Base-by-base conservation (phyloP, 495 filamentous ascomycete genomes). In the Penicillium pulvis region DNA sequence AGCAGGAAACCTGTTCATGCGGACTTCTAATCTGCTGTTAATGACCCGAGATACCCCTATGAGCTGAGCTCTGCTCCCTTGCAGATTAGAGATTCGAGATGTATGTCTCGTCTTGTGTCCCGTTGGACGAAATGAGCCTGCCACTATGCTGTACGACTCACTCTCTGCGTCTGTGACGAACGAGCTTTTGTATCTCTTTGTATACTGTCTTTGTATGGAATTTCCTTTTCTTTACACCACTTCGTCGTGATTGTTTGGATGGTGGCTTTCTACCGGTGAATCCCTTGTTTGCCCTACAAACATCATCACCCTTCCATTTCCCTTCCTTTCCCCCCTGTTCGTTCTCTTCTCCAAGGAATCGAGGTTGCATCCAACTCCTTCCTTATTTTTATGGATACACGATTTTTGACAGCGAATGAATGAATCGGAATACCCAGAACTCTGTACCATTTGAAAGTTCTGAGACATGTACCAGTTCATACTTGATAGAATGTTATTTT, bases 1-100 rank as follows among this genome's bases (percentile, higher is more conserved):
- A 56, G 46, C 51, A 60, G 66, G 57, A 73, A 70, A 65, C 80
- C 82, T n/a, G 50, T 69, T 42, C 46, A 43, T 2, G 52, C 43
- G 47, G 47, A 57, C 19, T 47, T 56, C 41, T 69, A 62, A 53
- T 55, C 46, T 59, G 43, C 51, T 36, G 33, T 23, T 17, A 50
- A 60, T 55, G 52, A 50, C 30, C 43, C 2, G 50, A 30, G 39
- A 57, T 28, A 48, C 51, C 46, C 43, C 14, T n/a, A 9, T 47
- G 20, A 6, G 10, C 39, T 51, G 31, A 47, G 35, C 17, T 42
- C 31, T 23, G 20, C 20, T 8, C 12, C 35, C 31, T 48, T 53
- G 12, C 46, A 36, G 33, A 36, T 36, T 36, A 11, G 33, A 57
- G 56, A 57, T 43, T 36, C 46, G 35, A 64, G 48, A 53, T 58